Evolutionary conservation across 768 basidiomycete genomes (phyloP).

Genomic region (Mycena pura): DNA sequence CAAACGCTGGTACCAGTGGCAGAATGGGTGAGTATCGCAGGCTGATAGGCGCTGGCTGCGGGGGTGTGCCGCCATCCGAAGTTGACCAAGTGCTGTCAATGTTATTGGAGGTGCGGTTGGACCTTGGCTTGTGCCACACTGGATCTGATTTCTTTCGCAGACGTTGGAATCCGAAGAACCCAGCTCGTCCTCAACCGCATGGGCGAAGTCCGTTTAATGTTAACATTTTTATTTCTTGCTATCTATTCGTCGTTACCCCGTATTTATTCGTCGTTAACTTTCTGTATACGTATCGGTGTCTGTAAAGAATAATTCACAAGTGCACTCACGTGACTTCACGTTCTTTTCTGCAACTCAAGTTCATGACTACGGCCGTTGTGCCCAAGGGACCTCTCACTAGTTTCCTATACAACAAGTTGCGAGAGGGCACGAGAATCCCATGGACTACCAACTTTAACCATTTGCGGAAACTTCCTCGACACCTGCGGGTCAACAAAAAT

Average conservation of each 20-base stretch:
- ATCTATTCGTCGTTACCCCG: constrained; percentile 15
- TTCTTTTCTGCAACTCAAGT: neutral
- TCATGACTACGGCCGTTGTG: constrained; percentile 10
- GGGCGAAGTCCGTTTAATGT: constrained; percentile 35
- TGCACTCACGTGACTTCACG: neutral
- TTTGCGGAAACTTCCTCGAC: constrained; percentile 17
- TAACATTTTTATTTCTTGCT: constrained; percentile 10
- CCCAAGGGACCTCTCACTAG: constrained; percentile 20
- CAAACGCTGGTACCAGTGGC: constrained; percentile 89
- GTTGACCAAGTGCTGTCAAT: constrained; percentile 87
- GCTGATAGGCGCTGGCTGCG: constrained; percentile 90
- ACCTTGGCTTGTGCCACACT: constrained; percentile 1
- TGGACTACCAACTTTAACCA: constrained; percentile 29
- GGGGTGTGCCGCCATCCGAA: constrained; percentile 83
- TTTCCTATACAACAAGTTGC: neutral
- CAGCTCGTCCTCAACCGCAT: constrained; percentile 60
- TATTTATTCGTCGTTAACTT: constrained; percentile 20
- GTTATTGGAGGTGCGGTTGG: constrained; percentile 73
- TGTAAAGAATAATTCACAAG: neutral
- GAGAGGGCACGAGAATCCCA: constrained; percentile 15
- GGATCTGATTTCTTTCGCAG: constrained; percentile 43
- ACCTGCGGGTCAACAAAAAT: neutral
- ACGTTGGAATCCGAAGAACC: constrained; percentile 86
- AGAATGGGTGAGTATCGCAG: constrained; percentile 89
- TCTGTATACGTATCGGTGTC: constrained; percentile 11